phyloP scores from a whole-genome alignment of 2,329 filamentous ascomycete species.

The Pestalotiopsis sp. region DNA sequence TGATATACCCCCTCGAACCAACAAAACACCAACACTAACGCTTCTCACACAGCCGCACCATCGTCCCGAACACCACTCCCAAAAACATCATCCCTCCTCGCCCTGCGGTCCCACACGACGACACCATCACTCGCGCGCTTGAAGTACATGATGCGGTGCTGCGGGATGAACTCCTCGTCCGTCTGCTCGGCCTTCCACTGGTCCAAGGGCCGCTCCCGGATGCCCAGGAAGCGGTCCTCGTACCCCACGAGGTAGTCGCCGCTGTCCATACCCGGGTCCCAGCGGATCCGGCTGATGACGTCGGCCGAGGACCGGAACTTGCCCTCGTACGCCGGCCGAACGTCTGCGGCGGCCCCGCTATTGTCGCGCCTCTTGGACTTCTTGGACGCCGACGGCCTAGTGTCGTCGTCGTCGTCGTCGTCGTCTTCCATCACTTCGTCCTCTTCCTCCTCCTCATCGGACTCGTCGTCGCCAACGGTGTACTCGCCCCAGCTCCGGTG shows the following conservation, averaged over 20 bases:
- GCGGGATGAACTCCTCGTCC: conserved; percentile 66
- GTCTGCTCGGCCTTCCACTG: conserved; percentile 63
- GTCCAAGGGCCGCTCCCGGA: conserved; percentile 52
- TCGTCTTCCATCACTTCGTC: conserved; percentile 36
- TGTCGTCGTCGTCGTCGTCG: conserved; percentile 23
- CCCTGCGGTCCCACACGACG: conserved; percentile 58
- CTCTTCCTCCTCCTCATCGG: conserved; percentile 36
- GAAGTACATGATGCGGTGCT: conserved; percentile 64
- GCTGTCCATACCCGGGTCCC: conserved; percentile 55
- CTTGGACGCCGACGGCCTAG: conserved; percentile 1
- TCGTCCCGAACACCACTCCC: conserved; percentile 44
- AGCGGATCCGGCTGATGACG: conserved; percentile 59
- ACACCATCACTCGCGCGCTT: conserved; percentile 49
- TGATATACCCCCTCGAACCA: conserved; percentile 33
- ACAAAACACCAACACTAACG: conserved; percentile 57
- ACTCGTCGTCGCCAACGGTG: conserved; percentile 35
- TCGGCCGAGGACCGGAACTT: conserved; percentile 59
- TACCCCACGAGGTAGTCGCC: conserved; percentile 60
- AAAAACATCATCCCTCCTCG: conserved; percentile 55
- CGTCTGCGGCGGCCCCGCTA: neutral
- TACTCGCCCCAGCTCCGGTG: conserved; percentile 50
- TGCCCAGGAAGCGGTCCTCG: conserved; percentile 58
- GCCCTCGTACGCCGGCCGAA: conserved; percentile 32
- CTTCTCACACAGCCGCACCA: neutral
- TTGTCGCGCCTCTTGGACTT: conserved; percentile 21